Percentiles rank a stretch among this genome's conserved stretches.
Evolutionary conservation across 2,329 filamentous ascomycete species (phyloP).

Genomic region (Annulohypoxylon truncatum): DNA sequence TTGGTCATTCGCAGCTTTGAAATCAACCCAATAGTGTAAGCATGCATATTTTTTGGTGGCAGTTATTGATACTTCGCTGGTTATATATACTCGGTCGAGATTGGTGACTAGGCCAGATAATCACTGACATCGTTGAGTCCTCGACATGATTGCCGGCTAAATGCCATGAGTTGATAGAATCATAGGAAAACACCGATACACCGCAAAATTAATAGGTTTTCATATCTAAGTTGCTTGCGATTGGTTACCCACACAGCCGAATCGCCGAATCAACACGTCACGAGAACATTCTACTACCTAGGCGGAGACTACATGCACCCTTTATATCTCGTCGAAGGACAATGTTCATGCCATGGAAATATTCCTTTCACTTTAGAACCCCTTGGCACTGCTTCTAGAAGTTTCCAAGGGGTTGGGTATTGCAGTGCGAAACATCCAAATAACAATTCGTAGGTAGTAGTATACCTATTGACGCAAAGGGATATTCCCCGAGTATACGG

Average conservation of each 20-base stretch:
- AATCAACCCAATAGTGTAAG: background rate
- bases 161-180: constrained; percentile 18
- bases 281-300: background rate
- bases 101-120: background rate
- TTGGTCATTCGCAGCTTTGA: background rate
- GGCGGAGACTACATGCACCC: background rate
- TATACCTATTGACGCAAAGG: too few species aligned
- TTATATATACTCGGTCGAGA: constrained; percentile 17
- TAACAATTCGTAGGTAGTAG: too few species aligned
- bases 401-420: too few species aligned
- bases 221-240: constrained; percentile 10
- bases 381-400: background rate
- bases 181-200: background rate
- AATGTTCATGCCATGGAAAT: background rate
- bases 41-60: background rate
- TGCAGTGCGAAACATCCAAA: too few species aligned
- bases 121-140: constrained; percentile 5
- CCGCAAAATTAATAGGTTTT: background rate
- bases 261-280: background rate
- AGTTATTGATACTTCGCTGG: background rate
- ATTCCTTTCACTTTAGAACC: background rate
- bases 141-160: constrained; percentile 28
- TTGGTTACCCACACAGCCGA: constrained; percentile 30
- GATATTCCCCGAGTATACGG: too few species aligned
- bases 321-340: background rate